phyloP scores from a whole-genome alignment of 2,329 filamentous ascomycete genomes.

The Byssothecium circinans region DNA sequence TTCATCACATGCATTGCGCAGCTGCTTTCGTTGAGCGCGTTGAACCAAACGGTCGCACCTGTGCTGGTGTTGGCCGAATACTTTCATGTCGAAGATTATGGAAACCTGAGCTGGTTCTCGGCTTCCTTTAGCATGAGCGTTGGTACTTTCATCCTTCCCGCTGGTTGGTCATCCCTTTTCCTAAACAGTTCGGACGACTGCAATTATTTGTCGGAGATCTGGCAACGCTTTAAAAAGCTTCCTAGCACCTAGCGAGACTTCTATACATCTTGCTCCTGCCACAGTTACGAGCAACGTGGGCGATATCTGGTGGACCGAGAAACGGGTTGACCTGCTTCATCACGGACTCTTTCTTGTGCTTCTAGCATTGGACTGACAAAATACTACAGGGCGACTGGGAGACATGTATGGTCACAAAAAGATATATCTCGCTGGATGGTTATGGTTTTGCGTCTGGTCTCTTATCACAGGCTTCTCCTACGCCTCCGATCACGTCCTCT shows the following conservation, averaged over 20 bases:
- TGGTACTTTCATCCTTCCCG: constrained; percentile 54
- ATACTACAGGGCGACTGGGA: constrained; percentile 48
- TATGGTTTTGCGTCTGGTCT: constrained; percentile 54
- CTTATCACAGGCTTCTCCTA: constrained; percentile 50
- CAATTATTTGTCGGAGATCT: neutral
- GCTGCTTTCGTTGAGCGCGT: constrained; percentile 49
- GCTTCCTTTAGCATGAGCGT: constrained; percentile 53
- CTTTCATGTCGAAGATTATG: constrained; percentile 43
- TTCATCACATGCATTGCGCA: constrained; percentile 28
- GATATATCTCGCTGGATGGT: constrained; percentile 52
- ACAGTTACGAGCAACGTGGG: too few relatives aligned
- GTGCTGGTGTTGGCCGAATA: constrained; percentile 46
- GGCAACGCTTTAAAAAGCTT: neutral
- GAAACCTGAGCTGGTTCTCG: constrained; percentile 50
- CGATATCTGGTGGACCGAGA: too few relatives aligned
- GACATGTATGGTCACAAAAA: constrained; percentile 54
- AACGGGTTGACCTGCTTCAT: too few relatives aligned
- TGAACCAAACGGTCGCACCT: constrained; percentile 42
- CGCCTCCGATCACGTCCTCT: constrained; percentile 34
- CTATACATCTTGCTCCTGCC: too few relatives aligned
- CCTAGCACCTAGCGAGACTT: too few relatives aligned
- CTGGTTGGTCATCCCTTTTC: constrained; percentile 28
- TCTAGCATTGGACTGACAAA: neutral
- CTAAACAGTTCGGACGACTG: neutral
- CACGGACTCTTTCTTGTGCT: too few relatives aligned